Evolutionary conservation across 169 alveolate species (phyloP).

Genomic region (Theileria parva): DNA sequence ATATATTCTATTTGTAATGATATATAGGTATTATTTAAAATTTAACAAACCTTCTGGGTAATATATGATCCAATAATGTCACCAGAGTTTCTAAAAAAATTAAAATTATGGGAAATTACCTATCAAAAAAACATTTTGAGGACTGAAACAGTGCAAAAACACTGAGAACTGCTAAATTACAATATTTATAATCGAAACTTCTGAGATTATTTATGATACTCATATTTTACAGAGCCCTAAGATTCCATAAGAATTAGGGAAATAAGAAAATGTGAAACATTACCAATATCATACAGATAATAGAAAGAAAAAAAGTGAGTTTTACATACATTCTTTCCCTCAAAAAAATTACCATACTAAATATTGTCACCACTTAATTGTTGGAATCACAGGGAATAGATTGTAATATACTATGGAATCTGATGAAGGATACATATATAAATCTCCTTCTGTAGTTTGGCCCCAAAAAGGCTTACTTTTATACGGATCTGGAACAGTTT

Average conservation of each 20-base stretch:
- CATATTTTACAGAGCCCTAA: constrained; percentile 6
- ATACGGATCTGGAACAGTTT: constrained; percentile 20
- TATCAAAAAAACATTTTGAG: not conserved
- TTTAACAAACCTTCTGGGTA: not conserved
- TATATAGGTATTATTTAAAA: not conserved
- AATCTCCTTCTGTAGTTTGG: constrained; percentile 34
- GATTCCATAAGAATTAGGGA: constrained; percentile 4
- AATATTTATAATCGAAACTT: not conserved
- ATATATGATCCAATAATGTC: not conserved
- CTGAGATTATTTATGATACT: not conserved
- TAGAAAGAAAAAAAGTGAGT: not conserved
- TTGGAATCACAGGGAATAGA: not conserved
- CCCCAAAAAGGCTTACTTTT: constrained; percentile 11
- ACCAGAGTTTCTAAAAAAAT: not conserved
- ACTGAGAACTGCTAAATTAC: constrained; percentile 7
- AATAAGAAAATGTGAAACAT: not conserved
- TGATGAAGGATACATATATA: constrained; percentile 18
- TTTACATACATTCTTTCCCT: not conserved
- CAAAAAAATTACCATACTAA: not conserved
- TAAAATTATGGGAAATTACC: not conserved
- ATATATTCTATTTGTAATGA: not conserved
- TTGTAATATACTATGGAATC: constrained; percentile 18
- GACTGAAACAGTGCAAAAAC: constrained; percentile 15
- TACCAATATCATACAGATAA: too few species aligned
- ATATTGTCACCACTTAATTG: not conserved